Base-by-base conservation (phyloP, 2,329 filamentous ascomycete genomes). In the Dactylonectria estremocensis region DNA sequence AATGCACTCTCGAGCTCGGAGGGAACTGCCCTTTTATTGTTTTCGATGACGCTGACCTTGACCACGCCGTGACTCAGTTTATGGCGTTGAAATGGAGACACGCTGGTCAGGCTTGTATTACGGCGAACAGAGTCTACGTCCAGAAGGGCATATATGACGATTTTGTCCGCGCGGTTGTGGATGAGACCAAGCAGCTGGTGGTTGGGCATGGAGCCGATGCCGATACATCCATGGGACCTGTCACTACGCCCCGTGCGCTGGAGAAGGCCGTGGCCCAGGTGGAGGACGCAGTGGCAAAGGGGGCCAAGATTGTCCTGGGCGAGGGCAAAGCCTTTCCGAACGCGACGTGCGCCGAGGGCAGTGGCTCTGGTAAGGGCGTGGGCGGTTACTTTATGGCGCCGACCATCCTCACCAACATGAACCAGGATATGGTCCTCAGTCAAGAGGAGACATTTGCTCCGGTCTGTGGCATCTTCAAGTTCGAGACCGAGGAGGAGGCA, bases 91-190 rank as follows among this genome's bases (percentile, higher is more conserved):
- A 93, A 75, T 93, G 93, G 85, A 88, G 91, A 40, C 88, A 87
- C 66, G 91, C 89, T 0, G 91, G 91, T 7, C 91, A 93, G 80
- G 92, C 91, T 0, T 93, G 91, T 73, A 90, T 93, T 14, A 87
- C 85, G 56, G 86, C 87, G 8, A 90, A 90, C 77, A 81, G 88
- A 1, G 83, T 90, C 63, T 89, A 87, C 70, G 82, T 90, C 3
- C 88, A 91, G 69, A 81, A 81, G 6, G 86, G 84, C 6, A 85
- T 93, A n/a, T 90, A 90, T 76, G 87, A 91, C 4, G 33, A 48
- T 3, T 74, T 74, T n/a, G n/a, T n/a, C 40, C n/a, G 16, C 40
- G 40, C 16, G n/a, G n/a, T 16, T 45, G 14, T 45, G 11, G 10
- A 16, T 43, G 37, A 43, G 37, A 43, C 37, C 5, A 8, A 14